Base-by-base conservation (phyloP, 73 alveolate species). In the Paramecium pentaurelia region DNA sequence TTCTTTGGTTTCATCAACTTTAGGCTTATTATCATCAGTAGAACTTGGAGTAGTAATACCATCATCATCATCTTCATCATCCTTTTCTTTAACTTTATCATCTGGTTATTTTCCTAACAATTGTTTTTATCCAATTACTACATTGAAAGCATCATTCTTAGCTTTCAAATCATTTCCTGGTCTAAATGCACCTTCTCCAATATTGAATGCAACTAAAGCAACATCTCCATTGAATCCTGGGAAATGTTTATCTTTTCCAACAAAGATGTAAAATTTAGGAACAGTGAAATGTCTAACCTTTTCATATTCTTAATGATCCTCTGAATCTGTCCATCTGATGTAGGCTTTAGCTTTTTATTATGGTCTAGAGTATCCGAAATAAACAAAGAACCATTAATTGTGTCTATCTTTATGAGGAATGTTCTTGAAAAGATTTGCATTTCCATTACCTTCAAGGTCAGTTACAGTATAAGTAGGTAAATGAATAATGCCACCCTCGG, bases 161-260 rank as follows among this genome's bases (percentile, higher is more conserved):
- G 71, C 77, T 80, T 47, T 80, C 54, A 80, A 80, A 49, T 80
- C 91, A 32, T 80, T 80, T 80, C 91, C 91, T 44, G 47, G 44
- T 49, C 75, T 80, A 8, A 80, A 80, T 8, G 91, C 91, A 20
- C 91, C 91, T 47, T 80, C 73, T 18, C 91, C 91, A 25, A 80
- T 45, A 45, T 44, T 47, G 12, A 80, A 80, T 12, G 71, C 38
- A 22, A 49, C 71, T 12, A 42, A 45, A 32, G 77, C 91, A 12
- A 80, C n/a, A 6, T 42, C 44, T 11, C 91, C 91, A 27, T 11
- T 45, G 32, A 80, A 80, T 27, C 91, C 91, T 80, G 91, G 58
- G 77, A 80, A 80, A 9, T 45, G 58, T 22, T 80, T 80, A 47
- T 80, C 91, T 44, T 80, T 80, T 44, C 91, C 91, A 80, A 47